Evolutionary conservation across 2,329 filamentous ascomycete genomes (phyloP).

Genomic region (Claviceps monticola): DNA sequence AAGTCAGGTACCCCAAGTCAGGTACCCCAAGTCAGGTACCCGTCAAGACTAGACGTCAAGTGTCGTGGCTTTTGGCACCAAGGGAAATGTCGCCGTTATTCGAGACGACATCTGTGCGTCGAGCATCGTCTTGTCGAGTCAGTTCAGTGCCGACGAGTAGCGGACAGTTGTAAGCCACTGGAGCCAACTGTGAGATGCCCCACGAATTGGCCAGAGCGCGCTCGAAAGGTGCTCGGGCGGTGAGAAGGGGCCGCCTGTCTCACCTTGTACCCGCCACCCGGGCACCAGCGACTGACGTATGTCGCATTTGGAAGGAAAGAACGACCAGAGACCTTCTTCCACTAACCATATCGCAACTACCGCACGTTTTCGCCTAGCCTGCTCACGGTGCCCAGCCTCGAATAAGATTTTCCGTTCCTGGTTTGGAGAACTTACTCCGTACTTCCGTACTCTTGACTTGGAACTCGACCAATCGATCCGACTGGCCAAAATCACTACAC

Average conservation of each 20-base stretch:
- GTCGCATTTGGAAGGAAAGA: background rate
- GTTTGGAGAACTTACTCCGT: background rate
- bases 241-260: background rate
- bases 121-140: background rate
- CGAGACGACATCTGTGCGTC: background rate
- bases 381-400: background rate
- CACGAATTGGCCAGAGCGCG: background rate
- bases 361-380: background rate
- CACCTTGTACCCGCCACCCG: background rate
- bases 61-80: background rate
- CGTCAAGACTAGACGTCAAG: background rate
- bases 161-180: background rate
- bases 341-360: background rate
- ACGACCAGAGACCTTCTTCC: background rate
- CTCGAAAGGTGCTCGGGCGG: background rate
- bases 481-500: background rate
- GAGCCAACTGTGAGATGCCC: background rate
- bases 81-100: background rate
- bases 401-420: background rate
- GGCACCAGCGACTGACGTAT: background rate
- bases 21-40: no score
- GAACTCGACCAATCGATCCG: background rate
- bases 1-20: no score
- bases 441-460: background rate
- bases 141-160: background rate